These are phyloP conservation scores for Yarrowia divulgata DNA, from an alignment of 805 yeast species.

Conservation along the genomic window DNA sequence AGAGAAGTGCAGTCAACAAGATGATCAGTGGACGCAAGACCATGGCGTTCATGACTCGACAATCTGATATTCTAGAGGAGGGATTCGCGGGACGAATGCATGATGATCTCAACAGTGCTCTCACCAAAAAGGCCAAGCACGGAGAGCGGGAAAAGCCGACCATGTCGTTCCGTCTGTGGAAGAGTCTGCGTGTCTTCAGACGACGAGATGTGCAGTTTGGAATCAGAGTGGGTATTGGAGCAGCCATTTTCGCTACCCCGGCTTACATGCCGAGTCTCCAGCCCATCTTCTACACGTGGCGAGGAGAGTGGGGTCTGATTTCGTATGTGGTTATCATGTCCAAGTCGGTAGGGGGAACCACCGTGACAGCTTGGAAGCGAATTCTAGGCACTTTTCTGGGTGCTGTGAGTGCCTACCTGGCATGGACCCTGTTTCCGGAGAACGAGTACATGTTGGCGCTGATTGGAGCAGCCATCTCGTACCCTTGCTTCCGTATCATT, in stretches of 20 bases:
- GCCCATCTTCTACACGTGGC: conserved; percentile 64
- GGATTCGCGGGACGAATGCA: conserved; percentile 39
- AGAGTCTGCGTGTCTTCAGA: conserved; percentile 58
- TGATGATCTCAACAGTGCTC: conserved; percentile 19
- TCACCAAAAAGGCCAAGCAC: conserved; percentile 26
- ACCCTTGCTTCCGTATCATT: conserved; percentile 61
- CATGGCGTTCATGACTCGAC: conserved; percentile 29
- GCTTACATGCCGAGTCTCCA: conserved; percentile 70
- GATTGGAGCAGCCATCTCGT: conserved; percentile 54
- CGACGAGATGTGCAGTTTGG: conserved; percentile 80
- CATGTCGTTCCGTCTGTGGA: conserved; percentile 50
- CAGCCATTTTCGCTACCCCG: conserved; percentile 66
- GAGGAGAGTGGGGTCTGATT: conserved; percentile 87
- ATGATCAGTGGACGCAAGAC: conserved; percentile 16
- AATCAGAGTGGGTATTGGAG: conserved; percentile 78
- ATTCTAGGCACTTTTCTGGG: conserved; percentile 79
- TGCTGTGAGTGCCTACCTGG: conserved; percentile 63
- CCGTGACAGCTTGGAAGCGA: conserved; percentile 62
- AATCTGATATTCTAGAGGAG: conserved; percentile 32
- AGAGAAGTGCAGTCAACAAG: conserved; percentile 27
- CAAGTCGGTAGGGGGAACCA: conserved; percentile 83
- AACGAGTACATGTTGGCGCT: conserved; percentile 61
- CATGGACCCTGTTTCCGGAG: conserved; percentile 67
- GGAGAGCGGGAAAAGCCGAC: conserved; percentile 40
- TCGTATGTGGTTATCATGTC: conserved; percentile 85